Evolutionary conservation across 352 stramenopile genomes (phyloP), one percentile per base, ranked within the genome.

Genomic region (Phytopythium mirpurense): DNA sequence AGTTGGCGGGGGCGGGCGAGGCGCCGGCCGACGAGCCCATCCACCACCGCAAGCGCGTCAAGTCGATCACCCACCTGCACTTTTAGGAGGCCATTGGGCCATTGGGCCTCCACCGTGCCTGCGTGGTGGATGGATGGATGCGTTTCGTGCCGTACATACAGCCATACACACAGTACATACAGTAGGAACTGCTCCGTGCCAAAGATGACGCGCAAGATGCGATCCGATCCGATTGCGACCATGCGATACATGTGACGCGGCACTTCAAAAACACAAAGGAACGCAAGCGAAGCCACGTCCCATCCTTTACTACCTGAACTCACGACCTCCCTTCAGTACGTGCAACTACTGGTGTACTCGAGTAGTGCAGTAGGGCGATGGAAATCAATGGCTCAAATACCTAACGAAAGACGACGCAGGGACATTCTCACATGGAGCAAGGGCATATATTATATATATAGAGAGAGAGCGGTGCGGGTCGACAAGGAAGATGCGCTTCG

Each of bases 51-150:
- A 51, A 67, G 48, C 65, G 51, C 19, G 57, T 72, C 36, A 68
- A 62, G 51, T 68, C 58, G 19, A 57, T 65, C 40, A 65, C 63
- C 18, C 58, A 50, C 3, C 29, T 65, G 43, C 61, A 68, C 24
- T 46, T 68, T 51, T 72, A 24, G n/a, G 19, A 19, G 21, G n/a
- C 6, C n/a, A 32, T n/a, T n/a, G n/a, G n/a, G n/a, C n/a, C n/a
- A n/a, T n/a, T n/a, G n/a, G n/a, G n/a, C n/a, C n/a, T n/a, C n/a
- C n/a, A n/a, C n/a, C n/a, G 29, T 32, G 29, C 9, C 5, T 32
- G 9, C 29, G 29, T 32, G n/a, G 29, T 32, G 31, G 43, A 6
- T 54, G 27, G 31, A 54, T 44, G n/a, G 14, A 11, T 38, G 15
- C 44, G 36, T 36, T 3, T 44, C 38, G 9, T n/a, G n/a, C n/a